A percentile compares a stretch with the other conserved stretches of the same genome.
phyloP scores from a whole-genome alignment of 345 rosid genomes.

The Tarenaya hassleriana region DNA sequence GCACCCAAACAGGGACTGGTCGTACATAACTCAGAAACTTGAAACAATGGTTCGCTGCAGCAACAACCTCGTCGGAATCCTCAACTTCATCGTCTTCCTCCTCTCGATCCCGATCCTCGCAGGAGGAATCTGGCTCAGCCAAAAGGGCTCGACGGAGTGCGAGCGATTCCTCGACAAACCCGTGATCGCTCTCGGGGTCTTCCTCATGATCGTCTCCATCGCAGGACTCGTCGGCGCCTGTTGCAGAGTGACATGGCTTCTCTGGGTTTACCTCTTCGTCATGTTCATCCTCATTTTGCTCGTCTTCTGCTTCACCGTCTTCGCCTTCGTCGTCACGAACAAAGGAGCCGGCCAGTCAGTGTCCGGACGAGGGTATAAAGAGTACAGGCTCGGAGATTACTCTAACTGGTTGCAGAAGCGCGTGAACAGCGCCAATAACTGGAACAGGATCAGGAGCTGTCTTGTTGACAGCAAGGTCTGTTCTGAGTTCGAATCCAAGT shows the following conservation, averaged over 20 bases:
- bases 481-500: slow-evolving; percentile 34
- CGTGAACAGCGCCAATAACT: slow-evolving; percentile 43
- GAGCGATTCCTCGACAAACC: slow-evolving; percentile 81
- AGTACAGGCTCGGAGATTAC: slow-evolving; percentile 71
- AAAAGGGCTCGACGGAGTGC: slow-evolving; percentile 64
- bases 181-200: slow-evolving; percentile 60
- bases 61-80: slow-evolving; percentile 74
- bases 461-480: slow-evolving; percentile 62
- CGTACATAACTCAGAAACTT: background rate
- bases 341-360: slow-evolving; percentile 74
- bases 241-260: slow-evolving; percentile 77
- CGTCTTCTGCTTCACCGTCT: slow-evolving; percentile 62
- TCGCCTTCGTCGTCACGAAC: slow-evolving; percentile 84
- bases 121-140: slow-evolving; percentile 78
- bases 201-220: slow-evolving; percentile 70
- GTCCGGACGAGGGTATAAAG: slow-evolving; percentile 62
- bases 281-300: slow-evolving; percentile 76
- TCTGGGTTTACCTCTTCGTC: slow-evolving; percentile 76
- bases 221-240: slow-evolving; percentile 89
- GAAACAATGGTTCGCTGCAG: slow-evolving; percentile 47
- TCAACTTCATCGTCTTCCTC: slow-evolving; percentile 65
- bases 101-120: slow-evolving; percentile 76
- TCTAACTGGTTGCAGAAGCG: slow-evolving; percentile 75
- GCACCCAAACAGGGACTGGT: background rate
- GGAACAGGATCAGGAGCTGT: slow-evolving; percentile 78